Evolutionary conservation across 768 basidiomycete species (phyloP).

Genomic region (Astraeus odoratus): DNA sequence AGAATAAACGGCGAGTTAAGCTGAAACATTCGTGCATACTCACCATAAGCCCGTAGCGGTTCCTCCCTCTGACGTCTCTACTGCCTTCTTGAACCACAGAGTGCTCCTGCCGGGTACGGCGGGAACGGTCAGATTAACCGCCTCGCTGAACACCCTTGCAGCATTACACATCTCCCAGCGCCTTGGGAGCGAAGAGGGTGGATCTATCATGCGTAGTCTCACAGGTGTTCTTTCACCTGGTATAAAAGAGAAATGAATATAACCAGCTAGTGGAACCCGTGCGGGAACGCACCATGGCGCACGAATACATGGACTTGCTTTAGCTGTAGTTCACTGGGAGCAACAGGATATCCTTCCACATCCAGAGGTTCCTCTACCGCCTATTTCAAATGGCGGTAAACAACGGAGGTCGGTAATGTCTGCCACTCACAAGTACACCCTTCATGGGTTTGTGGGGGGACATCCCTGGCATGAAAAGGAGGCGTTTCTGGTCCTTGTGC

Average conservation of each 20-base stretch:
- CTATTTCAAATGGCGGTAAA: constrained; percentile 9
- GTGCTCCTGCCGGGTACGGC: constrained; percentile 14
- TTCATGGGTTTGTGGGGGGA: too few relatives aligned
- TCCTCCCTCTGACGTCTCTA: constrained; percentile 52
- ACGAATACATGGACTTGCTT: constrained; percentile 73
- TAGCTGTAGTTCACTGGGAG: constrained; percentile 48
- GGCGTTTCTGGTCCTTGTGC: too few relatives aligned
- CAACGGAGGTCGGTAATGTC: too few relatives aligned
- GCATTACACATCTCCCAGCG: constrained; percentile 64
- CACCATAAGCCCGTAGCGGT: constrained; percentile 58
- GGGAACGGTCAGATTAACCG: constrained; percentile 26
- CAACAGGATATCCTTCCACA: constrained; percentile 51
- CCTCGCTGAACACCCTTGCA: constrained; percentile 42
- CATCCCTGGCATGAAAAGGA: too few relatives aligned
- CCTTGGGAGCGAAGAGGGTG: constrained; percentile 60
- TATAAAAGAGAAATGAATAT: background rate
- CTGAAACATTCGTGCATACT: constrained; percentile 14
- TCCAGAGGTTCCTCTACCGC: constrained; percentile 44
- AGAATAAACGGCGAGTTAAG: background rate
- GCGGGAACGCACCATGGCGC: constrained; percentile 53
- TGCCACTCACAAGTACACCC: too few relatives aligned
- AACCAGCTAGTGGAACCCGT: background rate
- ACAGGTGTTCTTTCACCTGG: constrained; percentile 75
- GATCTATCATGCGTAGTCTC: constrained; percentile 51
- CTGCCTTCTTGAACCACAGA: constrained; percentile 38